Percentiles rank a stretch among this genome's conserved stretches.
Evolutionary conservation across 1,139 yeast genomes (phyloP).

Genomic region (Cylindricascospora bacillispora): DNA sequence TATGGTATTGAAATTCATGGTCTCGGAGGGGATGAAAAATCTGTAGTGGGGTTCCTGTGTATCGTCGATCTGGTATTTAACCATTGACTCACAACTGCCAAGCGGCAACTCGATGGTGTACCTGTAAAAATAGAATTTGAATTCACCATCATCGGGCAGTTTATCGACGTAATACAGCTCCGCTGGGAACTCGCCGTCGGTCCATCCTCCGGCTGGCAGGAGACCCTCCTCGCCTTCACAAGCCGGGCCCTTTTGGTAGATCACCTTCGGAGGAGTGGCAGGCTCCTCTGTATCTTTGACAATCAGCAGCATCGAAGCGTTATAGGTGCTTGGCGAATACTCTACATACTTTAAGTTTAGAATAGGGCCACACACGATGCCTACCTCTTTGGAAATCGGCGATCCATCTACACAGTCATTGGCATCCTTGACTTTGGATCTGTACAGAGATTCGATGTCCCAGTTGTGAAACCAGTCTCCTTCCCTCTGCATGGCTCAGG

Average conservation of each 20-base stretch:
- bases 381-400: slow-evolving; percentile 9
- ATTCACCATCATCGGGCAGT: slow-evolving; percentile 19
- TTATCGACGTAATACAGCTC: slow-evolving; percentile 32
- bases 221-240: background rate
- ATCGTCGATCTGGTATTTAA: slow-evolving; percentile 46
- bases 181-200: slow-evolving; percentile 28
- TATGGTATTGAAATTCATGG: slow-evolving; percentile 47
- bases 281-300: slow-evolving; percentile 12
- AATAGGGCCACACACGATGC: slow-evolving; percentile 56
- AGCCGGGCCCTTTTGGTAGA: slow-evolving; percentile 21
- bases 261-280: slow-evolving; percentile 13
- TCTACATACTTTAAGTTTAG: slow-evolving; percentile 52
- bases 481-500: too few relatives aligned
- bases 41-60: slow-evolving; percentile 30
- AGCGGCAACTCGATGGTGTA: slow-evolving; percentile 42
- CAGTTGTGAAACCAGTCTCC: slow-evolving; percentile 17
- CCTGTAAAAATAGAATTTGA: slow-evolving; percentile 47
- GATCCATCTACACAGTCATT: slow-evolving; percentile 13
- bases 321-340: slow-evolving; percentile 35
- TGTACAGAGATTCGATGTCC: slow-evolving; percentile 15
- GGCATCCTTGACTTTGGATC: slow-evolving; percentile 11
- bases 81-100: slow-evolving; percentile 39
- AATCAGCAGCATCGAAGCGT: slow-evolving; percentile 45
- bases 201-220: background rate
- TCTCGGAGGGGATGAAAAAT: slow-evolving; percentile 19